Conservation (phyloP, 768 basidiomycete genomes). For the Boletus sp. region DNA sequence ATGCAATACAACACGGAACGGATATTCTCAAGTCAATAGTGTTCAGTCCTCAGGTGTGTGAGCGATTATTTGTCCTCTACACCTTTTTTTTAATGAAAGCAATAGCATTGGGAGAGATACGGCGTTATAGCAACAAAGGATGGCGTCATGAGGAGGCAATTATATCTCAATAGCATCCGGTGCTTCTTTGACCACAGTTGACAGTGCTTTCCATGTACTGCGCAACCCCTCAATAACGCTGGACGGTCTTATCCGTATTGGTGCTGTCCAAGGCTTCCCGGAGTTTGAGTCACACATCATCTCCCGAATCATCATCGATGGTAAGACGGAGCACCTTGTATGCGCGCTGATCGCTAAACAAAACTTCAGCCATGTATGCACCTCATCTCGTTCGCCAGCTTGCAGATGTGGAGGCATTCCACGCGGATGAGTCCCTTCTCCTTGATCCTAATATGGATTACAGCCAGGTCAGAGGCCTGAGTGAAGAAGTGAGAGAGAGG, state of each 20-base stretch:
- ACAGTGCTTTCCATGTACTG: constrained; percentile 76
- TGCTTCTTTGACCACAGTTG: not conserved
- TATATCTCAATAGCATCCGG: not conserved
- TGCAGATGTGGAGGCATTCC: constrained; percentile 71
- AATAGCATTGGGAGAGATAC: constrained; percentile 41
- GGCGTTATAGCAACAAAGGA: constrained; percentile 43
- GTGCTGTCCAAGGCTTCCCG: constrained; percentile 37
- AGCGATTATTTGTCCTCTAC: too few relatives aligned
- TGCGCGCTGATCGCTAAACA: not conserved
- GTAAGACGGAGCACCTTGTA: constrained; percentile 35
- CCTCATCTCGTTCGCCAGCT: constrained; percentile 68
- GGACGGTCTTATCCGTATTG: constrained; percentile 45
- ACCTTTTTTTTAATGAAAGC: not conserved
- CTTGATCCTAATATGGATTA: constrained; percentile 78
- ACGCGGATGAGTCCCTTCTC: constrained; percentile 69
- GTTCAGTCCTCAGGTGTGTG: constrained; percentile 43
- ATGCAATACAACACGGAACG: constrained; percentile 35
- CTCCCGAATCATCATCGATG: constrained; percentile 68
- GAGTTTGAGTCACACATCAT: constrained; percentile 51
- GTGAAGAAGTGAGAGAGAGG: constrained; percentile 71
- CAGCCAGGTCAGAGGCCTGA: constrained; percentile 59
- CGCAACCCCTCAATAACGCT: constrained; percentile 54
- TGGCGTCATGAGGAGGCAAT: constrained; percentile 45
- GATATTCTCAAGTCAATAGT: constrained; percentile 33
- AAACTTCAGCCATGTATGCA: constrained; percentile 53